A percentile compares a stretch with the other conserved stretches of the same genome.
These are phyloP conservation scores for Eucalyptus fibrosa DNA, from an alignment of 345 rosid genomes.

Conservation along the genomic window DNA sequence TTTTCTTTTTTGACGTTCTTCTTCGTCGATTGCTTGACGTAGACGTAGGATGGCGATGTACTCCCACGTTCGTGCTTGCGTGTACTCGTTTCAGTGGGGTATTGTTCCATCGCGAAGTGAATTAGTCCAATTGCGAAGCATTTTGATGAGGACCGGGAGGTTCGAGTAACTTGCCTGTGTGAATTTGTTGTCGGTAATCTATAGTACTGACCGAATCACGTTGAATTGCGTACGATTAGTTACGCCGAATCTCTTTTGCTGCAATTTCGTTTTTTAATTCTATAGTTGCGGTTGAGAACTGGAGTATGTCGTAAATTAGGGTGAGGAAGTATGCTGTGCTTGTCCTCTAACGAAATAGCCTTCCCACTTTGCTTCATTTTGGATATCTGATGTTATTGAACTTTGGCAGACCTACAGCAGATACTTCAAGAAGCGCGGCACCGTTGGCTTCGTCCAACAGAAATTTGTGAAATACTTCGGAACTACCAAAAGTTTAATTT, in stretches of 20 bases:
- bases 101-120: neutral
- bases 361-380: neutral
- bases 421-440: conserved; percentile 30
- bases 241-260: neutral
- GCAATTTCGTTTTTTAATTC: neutral
- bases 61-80: neutral
- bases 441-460: conserved; percentile 61
- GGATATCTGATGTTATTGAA: neutral
- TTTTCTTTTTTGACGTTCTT: neutral
- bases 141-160: neutral
- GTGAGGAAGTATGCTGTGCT: neutral
- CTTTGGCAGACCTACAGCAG: conserved; percentile 19
- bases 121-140: neutral
- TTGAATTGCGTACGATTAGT: neutral
- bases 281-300: neutral
- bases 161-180: neutral
- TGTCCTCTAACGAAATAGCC: neutral
- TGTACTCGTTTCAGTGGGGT: neutral
- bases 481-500: conserved; percentile 26
- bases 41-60: neutral
- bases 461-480: conserved; percentile 41
- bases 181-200: neutral
- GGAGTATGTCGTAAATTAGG: neutral
- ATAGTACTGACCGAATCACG: neutral
- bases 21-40: neutral